Evolutionary conservation across 306 rosid genomes (phyloP), one percentile per base, ranked within the genome.

Genomic region (Elaeagnus macrophylla): DNA sequence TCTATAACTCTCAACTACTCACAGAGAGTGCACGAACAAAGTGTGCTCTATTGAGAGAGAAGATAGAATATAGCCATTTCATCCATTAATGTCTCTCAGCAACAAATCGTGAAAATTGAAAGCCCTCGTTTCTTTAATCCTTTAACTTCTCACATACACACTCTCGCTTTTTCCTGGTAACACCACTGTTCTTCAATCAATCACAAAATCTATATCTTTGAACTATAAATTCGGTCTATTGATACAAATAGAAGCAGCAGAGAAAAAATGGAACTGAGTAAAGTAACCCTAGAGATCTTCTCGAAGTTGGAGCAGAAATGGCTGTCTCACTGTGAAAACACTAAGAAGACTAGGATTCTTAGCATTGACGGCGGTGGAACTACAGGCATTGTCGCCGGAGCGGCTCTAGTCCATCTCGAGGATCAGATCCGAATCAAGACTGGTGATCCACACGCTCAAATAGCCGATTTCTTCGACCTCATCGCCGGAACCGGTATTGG

Each of bases 311-410:
- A 93, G 68, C 96, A 87, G 40, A 81, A 84, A 75, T 93, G 99
- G 96, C 96, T 93, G 52, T 87, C 99, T 6, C 95, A 85, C 73
- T 77, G 77, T 45, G 75, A 87, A 59, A 38, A 66, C 39, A 25
- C 75, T 38, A 68, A 62, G 70, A 87, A 80, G 82, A 80, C 83
- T 57, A 89, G 95, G 69, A 80, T 93, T 64, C 96, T 93, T 59
- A 77, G 94, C 73, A 93, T 93, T 58, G 99, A 93, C 71, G 99
- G 99, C 37, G 96, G 99, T 1, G 95, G 89, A 48, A 84, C 85
- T 63, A 58, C 87, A 49, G 78, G 64, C 79, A 60, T 75, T 70
- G 96, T 93, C 6, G 85, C 94, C 62, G 96, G 88, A 1, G 76
- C 84, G 0, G 48, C 96, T 10, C 80, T 93, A 8, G 38, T 93